phyloP scores from a whole-genome alignment of 371 early-diverging fungal species.

The Apophysomyces sp. region DNA sequence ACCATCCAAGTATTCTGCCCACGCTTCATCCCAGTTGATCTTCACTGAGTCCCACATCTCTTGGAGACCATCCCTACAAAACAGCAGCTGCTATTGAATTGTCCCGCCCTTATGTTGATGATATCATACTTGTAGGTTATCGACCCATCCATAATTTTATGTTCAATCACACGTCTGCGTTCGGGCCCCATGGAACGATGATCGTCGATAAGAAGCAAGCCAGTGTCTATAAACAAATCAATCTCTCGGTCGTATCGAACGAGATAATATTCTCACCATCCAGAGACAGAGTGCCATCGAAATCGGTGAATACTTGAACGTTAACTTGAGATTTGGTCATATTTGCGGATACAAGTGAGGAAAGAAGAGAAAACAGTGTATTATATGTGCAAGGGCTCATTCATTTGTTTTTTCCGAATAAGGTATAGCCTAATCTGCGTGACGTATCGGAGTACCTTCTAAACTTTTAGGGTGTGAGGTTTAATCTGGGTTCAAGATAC shows the following conservation, averaged over 20 bases:
- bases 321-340: slow-evolving; percentile 17
- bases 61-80: slow-evolving; percentile 37
- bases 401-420: background rate
- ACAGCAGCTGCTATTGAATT: no score
- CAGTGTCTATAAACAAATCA: slow-evolving; percentile 30
- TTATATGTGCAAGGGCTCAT: background rate
- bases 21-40: slow-evolving; percentile 60
- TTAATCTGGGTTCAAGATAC: background rate
- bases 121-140: slow-evolving; percentile 39
- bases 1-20: slow-evolving; percentile 52
- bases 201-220: slow-evolving; percentile 44
- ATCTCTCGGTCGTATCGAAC: background rate
- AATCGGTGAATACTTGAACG: slow-evolving; percentile 48
- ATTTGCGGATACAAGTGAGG: background rate
- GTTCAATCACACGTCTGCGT: slow-evolving; percentile 40
- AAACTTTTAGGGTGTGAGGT: background rate
- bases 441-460: background rate
- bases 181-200: slow-evolving; percentile 41
- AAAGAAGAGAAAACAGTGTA: background rate
- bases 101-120: no score
- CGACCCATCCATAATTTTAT: slow-evolving; percentile 33
- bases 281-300: slow-evolving; percentile 49
- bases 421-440: background rate
- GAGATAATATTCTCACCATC: slow-evolving; percentile 27
- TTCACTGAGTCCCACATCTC: slow-evolving; percentile 65